Evolutionary conservation across 768 basidiomycete genomes (phyloP).

Genomic region (Naganishia vaughanmartiniae): DNA sequence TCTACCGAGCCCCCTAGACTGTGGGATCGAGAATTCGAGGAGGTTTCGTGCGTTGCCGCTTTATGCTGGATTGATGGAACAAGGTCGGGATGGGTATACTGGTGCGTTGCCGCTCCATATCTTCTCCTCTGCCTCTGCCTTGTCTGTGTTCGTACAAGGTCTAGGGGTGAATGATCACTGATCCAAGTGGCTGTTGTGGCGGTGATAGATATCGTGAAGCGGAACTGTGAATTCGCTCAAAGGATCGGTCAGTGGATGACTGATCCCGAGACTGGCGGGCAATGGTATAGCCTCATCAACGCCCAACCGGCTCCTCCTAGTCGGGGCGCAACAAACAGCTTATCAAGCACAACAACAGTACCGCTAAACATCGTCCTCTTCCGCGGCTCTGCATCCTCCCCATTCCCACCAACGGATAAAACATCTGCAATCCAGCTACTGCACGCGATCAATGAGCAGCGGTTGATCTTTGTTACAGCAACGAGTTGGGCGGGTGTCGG

Average conservation of each 20-base stretch:
- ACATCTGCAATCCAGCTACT: constrained; percentile 38
- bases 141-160: too few relatives aligned
- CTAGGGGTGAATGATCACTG: not conserved
- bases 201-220: constrained; percentile 44
- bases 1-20: constrained; percentile 53
- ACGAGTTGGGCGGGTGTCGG: constrained; percentile 52
- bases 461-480: constrained; percentile 52
- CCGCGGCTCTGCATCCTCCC: constrained; percentile 35
- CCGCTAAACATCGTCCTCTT: constrained; percentile 54
- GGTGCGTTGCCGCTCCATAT: constrained; percentile 29
- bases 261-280: not conserved
- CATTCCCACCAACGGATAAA: constrained; percentile 36
- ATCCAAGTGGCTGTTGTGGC: not conserved
- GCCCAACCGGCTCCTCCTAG: constrained; percentile 16
- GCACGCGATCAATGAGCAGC: constrained; percentile 49
- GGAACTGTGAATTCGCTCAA: constrained; percentile 53
- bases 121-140: too few relatives aligned
- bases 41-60: constrained; percentile 55
- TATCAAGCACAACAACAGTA: constrained; percentile 30
- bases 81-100: constrained; percentile 53
- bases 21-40: constrained; percentile 55
- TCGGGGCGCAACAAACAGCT: not conserved
- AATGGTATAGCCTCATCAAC: constrained; percentile 45
- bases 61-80: constrained; percentile 52
- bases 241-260: constrained; percentile 48